phyloP scores from a whole-genome alignment of 345 rosid species.

The Hypericum perforatum region DNA sequence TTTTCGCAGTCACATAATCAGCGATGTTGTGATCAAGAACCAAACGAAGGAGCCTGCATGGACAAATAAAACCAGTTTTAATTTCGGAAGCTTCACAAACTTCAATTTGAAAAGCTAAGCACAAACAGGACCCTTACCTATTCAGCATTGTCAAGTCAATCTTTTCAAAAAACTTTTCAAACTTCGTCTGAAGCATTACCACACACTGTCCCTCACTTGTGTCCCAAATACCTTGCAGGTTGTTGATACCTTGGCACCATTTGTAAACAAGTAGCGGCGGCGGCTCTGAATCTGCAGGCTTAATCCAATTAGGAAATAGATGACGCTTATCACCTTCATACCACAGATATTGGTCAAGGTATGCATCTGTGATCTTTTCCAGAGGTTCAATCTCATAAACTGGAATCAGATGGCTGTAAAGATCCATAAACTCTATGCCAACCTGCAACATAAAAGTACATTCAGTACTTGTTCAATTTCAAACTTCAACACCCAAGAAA shows the following conservation, averaged over 20 bases:
- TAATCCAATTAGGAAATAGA: slow-evolving; percentile 98
- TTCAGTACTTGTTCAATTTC: slow-evolving; percentile 1
- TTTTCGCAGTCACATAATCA: slow-evolving; percentile 98
- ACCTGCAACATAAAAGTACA: slow-evolving; percentile 41
- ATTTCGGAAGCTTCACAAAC: background rate
- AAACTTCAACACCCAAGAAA: background rate
- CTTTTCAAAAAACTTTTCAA: slow-evolving; percentile 97
- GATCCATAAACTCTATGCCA: slow-evolving; percentile 99
- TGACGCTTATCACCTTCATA: slow-evolving; percentile 99
- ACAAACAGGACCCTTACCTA: slow-evolving; percentile 33
- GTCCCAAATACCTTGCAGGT: slow-evolving; percentile 96
- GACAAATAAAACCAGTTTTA: slow-evolving; percentile 5
- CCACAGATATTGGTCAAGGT: slow-evolving; percentile 99
- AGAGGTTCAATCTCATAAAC: slow-evolving; percentile 99
- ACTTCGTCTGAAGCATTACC: slow-evolving; percentile 98
- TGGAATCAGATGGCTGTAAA: slow-evolving; percentile 94
- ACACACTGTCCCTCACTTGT: slow-evolving; percentile 99
- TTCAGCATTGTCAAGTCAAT: slow-evolving; percentile 98
- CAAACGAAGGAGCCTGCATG: slow-evolving; percentile 85
- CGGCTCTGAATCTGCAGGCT: slow-evolving; percentile 99
- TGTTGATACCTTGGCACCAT: slow-evolving; percentile 99
- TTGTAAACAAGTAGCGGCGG: slow-evolving; percentile 97
- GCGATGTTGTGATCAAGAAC: slow-evolving; percentile 99
- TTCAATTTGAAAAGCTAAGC: background rate
- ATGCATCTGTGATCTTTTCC: slow-evolving; percentile 96